These are phyloP conservation scores for Penicillium pancosmium DNA, from an alignment of 495 filamentous ascomycete genomes.

Conservation along the genomic window DNA sequence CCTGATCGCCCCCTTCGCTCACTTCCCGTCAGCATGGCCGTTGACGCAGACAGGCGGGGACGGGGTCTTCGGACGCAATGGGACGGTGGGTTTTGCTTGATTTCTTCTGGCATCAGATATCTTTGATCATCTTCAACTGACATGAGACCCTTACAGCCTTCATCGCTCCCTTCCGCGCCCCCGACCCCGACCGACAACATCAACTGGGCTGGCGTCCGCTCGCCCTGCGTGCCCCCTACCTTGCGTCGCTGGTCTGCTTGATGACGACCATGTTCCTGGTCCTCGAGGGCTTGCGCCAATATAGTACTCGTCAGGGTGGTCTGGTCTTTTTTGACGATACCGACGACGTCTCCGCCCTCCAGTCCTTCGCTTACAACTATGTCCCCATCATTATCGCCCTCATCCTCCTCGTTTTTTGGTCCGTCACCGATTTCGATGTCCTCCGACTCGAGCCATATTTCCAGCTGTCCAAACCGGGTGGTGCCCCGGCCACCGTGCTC, in stretches of 20 bases:
- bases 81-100: slow-evolving; percentile 13
- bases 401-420: slow-evolving; percentile 40
- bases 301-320: slow-evolving; percentile 36
- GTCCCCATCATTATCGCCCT: slow-evolving; percentile 42
- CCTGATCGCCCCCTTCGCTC: slow-evolving; percentile 8
- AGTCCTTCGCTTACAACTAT: slow-evolving; percentile 45
- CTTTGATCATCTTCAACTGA: not conserved
- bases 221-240: slow-evolving; percentile 38
- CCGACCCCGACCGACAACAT: slow-evolving; percentile 9
- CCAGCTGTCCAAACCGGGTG: slow-evolving; percentile 39
- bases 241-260: slow-evolving; percentile 30
- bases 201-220: slow-evolving; percentile 40
- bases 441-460: slow-evolving; percentile 47
- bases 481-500: slow-evolving; percentile 38
- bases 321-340: slow-evolving; percentile 39
- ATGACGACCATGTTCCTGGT: slow-evolving; percentile 28
- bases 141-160: slow-evolving; percentile 13
- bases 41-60: slow-evolving; percentile 14
- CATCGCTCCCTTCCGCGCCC: slow-evolving; percentile 20
- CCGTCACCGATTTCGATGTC: slow-evolving; percentile 46
- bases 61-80: slow-evolving; percentile 22
- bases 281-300: slow-evolving; percentile 39
- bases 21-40: slow-evolving; percentile 26
- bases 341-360: slow-evolving; percentile 33
- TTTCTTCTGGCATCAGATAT: not conserved